Evolutionary conservation across 2,329 filamentous ascomycete genomes (phyloP).

Genomic region (Penicillium freii): DNA sequence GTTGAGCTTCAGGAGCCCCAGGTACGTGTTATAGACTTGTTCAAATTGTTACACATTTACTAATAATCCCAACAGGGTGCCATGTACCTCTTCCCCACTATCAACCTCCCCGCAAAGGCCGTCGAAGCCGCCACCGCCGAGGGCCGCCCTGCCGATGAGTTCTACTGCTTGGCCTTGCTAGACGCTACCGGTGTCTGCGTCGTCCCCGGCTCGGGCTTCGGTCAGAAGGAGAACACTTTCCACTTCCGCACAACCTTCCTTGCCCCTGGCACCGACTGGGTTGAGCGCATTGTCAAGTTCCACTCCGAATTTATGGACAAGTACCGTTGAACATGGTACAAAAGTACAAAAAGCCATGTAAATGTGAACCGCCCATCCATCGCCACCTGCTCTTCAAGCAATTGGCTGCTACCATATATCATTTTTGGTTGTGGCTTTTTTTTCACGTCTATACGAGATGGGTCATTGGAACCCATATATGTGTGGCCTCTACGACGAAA

Average conservation of each 20-base stretch:
- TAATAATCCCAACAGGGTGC: constrained; percentile 60
- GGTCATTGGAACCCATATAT: not conserved
- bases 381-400: not conserved
- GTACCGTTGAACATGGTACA: constrained; percentile 45
- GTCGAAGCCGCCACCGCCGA: constrained; percentile 71
- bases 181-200: constrained; percentile 94
- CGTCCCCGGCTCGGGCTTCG: constrained; percentile 88
- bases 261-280: constrained; percentile 94
- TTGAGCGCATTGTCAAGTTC: constrained; percentile 81
- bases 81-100: constrained; percentile 99
- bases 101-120: constrained; percentile 74
- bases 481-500: not conserved
- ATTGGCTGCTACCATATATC: not conserved
- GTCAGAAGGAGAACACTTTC: constrained; percentile 83
- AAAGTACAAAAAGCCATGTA: constrained; percentile 2
- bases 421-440: not conserved
- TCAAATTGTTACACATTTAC: not conserved
- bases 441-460: not conserved
- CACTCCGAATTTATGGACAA: constrained; percentile 88
- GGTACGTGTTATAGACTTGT: constrained; percentile 40
- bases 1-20: constrained; percentile 83
- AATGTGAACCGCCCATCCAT: not conserved
- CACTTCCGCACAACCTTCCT: constrained; percentile 98
- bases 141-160: constrained; percentile 78
- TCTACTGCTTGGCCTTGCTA: constrained; percentile 87